Evolutionary conservation across 352 stramenopile genomes (phyloP), one percentile per base, ranked within the genome.

Genomic region (Phytophthora sp.): DNA sequence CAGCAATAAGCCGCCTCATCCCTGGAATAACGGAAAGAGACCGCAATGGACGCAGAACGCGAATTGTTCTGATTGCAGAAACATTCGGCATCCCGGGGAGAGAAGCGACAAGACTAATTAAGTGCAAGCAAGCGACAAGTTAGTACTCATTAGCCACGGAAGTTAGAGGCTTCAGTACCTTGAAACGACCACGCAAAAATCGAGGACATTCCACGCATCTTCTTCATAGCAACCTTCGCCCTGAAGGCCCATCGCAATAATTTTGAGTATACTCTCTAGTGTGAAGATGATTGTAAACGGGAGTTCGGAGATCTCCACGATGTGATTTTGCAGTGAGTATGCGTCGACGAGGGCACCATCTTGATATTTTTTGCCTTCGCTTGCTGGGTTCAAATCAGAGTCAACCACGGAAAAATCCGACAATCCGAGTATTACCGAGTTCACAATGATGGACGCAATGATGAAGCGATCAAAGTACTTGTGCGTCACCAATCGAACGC

Each of bases 181-280:
- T 17, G 88, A 88, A 12, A 95, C 39, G 45, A 98, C 93, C 27
- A 98, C 91, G 24, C 96, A 69, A 62, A 98, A 98, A 59, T 98
- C 94, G 21, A 98, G 76, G 17, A 92, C 62, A 42, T 98, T 98
- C 93, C 92, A 98, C 4, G 71, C 69, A 63, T 98, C 89, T 3
- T 78, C 67, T 0, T 94, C 62, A 58, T 97, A 98, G 11, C 75
- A 80, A 2, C 89, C 81, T 26, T 81, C 62, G 3, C 72, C 63
- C 5, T 86, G 24, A 6, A 96, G 82, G 0, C 93, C 93, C 66
- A 97, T 82, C 0, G 89, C 88, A 10, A 97, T 63, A 34, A 98
- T 94, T 66, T 98, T 98, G n/a, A 98, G 60, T 7, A 89, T 34
- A 13, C 83, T 87, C 56, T 98, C 95, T 1, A 86, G 24, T 0